phyloP scores from a whole-genome alignment of 2,329 filamentous ascomycete genomes.

The Parasarocladium wereldwijsianum region DNA sequence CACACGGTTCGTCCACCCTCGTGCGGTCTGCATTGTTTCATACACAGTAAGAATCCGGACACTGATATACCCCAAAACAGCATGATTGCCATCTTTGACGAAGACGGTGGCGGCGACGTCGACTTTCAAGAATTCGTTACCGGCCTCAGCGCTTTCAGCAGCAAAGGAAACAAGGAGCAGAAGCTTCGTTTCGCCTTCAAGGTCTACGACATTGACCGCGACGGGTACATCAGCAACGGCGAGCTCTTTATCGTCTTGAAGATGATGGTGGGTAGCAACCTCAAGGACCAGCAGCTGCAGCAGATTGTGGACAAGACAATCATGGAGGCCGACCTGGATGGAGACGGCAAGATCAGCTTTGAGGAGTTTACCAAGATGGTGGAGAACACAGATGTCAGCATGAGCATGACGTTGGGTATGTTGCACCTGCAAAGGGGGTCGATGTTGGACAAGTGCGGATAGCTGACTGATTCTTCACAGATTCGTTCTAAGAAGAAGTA shows the following conservation, averaged over 20 bases:
- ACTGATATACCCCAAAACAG: no score
- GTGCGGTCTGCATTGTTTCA: no score
- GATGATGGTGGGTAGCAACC: constrained; percentile 99
- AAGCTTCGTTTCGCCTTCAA: constrained; percentile 97
- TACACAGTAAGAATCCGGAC: no score
- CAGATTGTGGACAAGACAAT: constrained; percentile 99
- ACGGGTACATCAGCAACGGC: constrained; percentile 97
- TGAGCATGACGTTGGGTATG: constrained; percentile 60
- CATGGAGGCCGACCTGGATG: constrained; percentile 95
- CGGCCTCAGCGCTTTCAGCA: constrained; percentile 86
- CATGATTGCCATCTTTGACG: constrained; percentile 99
- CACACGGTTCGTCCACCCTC: constrained; percentile 53
- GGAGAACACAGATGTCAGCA: constrained; percentile 73
- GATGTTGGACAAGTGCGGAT: no score
- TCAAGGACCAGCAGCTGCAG: constrained; percentile 97
- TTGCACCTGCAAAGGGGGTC: constrained; percentile 11
- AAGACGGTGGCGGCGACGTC: constrained; percentile 93
- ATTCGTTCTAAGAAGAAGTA: constrained; percentile 3
- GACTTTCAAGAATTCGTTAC: constrained; percentile 99
- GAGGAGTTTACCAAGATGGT: constrained; percentile 99
- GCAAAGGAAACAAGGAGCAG: constrained; percentile 98
- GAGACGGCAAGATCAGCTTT: constrained; percentile 96
- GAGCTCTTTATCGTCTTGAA: constrained; percentile 96
- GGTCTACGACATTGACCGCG: constrained; percentile 97
- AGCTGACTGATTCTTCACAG: constrained; percentile 3